Base-by-base conservation (phyloP, 805 yeast species). In the Zygoascus ofunaensis region DNA sequence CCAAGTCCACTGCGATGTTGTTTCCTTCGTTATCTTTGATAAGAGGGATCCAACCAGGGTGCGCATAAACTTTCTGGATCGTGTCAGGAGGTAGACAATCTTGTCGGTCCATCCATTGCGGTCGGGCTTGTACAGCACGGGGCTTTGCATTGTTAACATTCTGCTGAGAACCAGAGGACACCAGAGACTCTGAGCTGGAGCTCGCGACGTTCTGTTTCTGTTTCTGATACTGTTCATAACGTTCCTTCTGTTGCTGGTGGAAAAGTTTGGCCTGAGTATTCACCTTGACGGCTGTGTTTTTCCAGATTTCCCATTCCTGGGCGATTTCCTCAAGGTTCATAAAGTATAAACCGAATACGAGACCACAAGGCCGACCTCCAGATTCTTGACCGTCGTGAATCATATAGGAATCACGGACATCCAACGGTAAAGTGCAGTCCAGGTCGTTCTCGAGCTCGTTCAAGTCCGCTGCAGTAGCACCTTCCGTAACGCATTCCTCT, bases 301-400 rank as follows among this genome's bases (percentile, higher is more conserved):
- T 76, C 98, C 98, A 92, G 47, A 81, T 74, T 49, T 76, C 79
- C 39, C 94, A 81, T 75, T 84, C 86, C 37, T 79, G 81, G 28
- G 81, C 81, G 42, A 89, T 74, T 52, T 80, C 81, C 58, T 89
- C 95, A 35, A 90, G 64, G 19, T 85, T 81, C 75, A 92, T 71
- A 48, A 92, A 69, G 43, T 82, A 78, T 52, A 85, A 68, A 2
- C 96, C 95, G 60, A 79, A 90, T 33, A 92, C 60, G 44, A 92
- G 65, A 7, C 98, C 87, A 3, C 79, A 73, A 48, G 85, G 79
- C 45, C 79, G 76, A 36, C 87, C 94, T 48, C 82, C 71, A 34
- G 73, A 73, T 47, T 81, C 83, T 66, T 92, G 98, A 42, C 98
- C 98, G 58, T 92, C 97, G 53, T 92, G 95, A 34, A 82, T 65